Base-by-base conservation (phyloP, 305 asterid genomes). In the Fraxinus xanthoxyloides region DNA sequence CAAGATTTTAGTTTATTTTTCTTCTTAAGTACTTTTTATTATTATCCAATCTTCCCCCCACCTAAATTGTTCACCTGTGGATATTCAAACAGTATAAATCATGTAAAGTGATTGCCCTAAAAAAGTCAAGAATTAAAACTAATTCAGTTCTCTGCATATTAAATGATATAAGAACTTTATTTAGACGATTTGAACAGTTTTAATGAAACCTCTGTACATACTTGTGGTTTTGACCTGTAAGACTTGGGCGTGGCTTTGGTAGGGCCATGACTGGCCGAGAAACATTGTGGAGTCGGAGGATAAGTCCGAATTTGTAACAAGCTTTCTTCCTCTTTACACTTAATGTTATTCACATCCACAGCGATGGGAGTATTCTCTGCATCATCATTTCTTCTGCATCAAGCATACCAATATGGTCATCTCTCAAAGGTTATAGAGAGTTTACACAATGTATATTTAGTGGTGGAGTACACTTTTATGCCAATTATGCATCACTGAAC, bases 211-310 rank as follows among this genome's bases (percentile, higher is more conserved):
- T 23, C 75, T 31, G 48, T 43, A 56, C 86, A 35, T 89, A 94
- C 99, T 92, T 65, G 85, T 43, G 91, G 85, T 83, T 86, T 90
- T 7, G 90, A 77, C 77, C 81, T 88, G 85, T 84, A 82, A 74
- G 92, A 84, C 85, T 84, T 91, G 7, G 88, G 87, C 1, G 85
- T 34, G 30, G 90, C 83, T 80, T 87, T 89, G 48, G 83, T 80
- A 19, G 85, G 63, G 30, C 86, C 91, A 5, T 40, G 82, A 54
- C 80, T 84, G 48, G 91, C 95, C 15, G 98, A 92, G 88, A 96
- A 94, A 86, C 97, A 90, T 46, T 96, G 99, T 23, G 98, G 99
- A 48, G 99, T 93, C 0, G 99, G 99, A 84, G 99, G 99, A 78
- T 84, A 85, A 5, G 97, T 96, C 72, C 98, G 91, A 61, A 96